Percentiles rank a stretch among this genome's conserved stretches.
phyloP scores from a whole-genome alignment of 352 stramenopile genomes.

The Phytophthora vignae region DNA sequence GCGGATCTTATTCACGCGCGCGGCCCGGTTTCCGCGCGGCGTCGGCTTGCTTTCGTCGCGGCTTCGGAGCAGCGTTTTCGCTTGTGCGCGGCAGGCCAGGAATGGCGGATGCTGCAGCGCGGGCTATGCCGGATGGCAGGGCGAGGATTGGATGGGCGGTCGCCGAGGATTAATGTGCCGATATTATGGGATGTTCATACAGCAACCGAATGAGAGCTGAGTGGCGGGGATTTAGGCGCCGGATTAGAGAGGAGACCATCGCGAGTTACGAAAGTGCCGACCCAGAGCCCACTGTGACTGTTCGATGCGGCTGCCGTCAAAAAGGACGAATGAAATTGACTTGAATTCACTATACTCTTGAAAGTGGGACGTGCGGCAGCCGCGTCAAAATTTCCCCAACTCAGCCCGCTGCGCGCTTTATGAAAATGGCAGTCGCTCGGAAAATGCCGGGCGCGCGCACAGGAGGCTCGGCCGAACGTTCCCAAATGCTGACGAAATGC shows the following conservation, averaged over 20 bases:
- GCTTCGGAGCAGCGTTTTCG: conserved; percentile 45
- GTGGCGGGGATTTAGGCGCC: background rate
- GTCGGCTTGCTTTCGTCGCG: conserved; percentile 37
- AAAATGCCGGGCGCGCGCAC: conserved; percentile 4
- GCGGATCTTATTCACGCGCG: conserved; percentile 46
- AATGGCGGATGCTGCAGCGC: conserved; percentile 20
- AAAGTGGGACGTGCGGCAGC: conserved; percentile 32
- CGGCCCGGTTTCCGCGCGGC: conserved; percentile 27
- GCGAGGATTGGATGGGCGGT: background rate
- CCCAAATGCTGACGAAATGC: background rate
- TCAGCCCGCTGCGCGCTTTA: conserved; percentile 8
- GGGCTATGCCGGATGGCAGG: conserved; percentile 7
- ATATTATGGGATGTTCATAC: background rate
- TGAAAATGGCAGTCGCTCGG: conserved; percentile 17
- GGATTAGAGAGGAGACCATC: background rate
- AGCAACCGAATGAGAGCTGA: background rate
- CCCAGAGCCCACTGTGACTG: conserved; percentile 8
- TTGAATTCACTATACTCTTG: conserved; percentile 28
- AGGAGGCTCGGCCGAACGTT: background rate
- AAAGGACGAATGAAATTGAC: conserved; percentile 15
- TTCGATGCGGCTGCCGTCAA: conserved; percentile 21
- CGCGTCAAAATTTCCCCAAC: conserved; percentile 34
- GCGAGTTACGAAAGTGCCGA: background rate
- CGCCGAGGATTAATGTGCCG: conserved; percentile 13
- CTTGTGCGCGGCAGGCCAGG: conserved; percentile 36